Conservation (phyloP, 140 eudicot species). For the Bidens hawaiensis region DNA sequence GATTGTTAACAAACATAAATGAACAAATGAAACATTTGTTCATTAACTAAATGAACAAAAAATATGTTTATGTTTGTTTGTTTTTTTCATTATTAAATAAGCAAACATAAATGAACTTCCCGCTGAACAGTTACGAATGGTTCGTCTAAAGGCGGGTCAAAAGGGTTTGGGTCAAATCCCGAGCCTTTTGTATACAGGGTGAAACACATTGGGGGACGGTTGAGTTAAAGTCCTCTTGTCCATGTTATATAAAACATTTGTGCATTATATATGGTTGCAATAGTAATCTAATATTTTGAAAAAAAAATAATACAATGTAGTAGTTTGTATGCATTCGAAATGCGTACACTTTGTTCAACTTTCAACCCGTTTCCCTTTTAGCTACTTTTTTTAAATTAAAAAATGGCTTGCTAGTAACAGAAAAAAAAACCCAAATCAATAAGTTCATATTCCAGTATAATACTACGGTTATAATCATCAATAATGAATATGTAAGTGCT, state of each 20-base stretch:
- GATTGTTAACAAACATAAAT: too few relatives aligned
- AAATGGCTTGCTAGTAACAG: neutral
- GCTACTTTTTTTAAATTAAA: neutral
- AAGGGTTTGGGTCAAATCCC: neutral
- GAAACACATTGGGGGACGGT: neutral
- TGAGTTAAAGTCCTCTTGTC: neutral
- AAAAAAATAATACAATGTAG: neutral
- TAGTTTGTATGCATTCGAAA: neutral
- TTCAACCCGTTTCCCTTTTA: neutral
- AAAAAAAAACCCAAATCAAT: neutral
- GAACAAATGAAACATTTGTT: too few relatives aligned
- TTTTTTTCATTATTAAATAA: too few relatives aligned
- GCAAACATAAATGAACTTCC: too few relatives aligned
- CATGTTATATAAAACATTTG: neutral
- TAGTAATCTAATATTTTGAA: neutral
- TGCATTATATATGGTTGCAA: neutral
- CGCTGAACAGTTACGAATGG: too few relatives aligned
- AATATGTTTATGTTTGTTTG: too few relatives aligned
- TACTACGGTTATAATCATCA: neutral
- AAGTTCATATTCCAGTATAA: neutral
- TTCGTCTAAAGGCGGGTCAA: neutral
- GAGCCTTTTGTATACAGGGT: neutral
- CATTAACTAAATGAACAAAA: too few relatives aligned
- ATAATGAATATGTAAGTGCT: slow-evolving; percentile 2
- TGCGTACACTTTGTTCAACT: slow-evolving; percentile 7